phyloP scores from a whole-genome alignment of 345 rosid species.

The Hevea brasiliensis region DNA sequence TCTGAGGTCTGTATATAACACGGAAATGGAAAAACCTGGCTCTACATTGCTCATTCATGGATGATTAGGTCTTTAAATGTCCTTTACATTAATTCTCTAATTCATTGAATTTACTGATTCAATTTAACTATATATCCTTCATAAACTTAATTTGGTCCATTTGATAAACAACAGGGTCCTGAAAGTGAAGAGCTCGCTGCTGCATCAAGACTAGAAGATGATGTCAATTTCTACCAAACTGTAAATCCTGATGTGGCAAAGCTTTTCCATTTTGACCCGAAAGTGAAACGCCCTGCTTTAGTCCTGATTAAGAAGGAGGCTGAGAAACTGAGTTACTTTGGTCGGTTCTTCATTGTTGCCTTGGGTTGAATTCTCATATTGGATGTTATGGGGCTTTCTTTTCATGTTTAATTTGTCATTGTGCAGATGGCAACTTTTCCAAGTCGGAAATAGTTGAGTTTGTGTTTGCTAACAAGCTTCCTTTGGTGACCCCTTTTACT shows the following conservation, averaged over 20 bases:
- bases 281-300: conserved; percentile 77
- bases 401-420: conserved; percentile 22
- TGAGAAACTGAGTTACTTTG: conserved; percentile 73
- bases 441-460: conserved; percentile 67
- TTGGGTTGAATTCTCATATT: conserved; percentile 5
- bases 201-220: conserved; percentile 89
- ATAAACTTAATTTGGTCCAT: not conserved
- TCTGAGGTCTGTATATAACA: not conserved
- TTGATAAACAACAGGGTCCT: conserved; percentile 48
- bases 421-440: conserved; percentile 80
- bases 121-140: not conserved
- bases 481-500: conserved; percentile 76
- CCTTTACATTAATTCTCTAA: not conserved
- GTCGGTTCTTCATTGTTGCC: conserved; percentile 42
- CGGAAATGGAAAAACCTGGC: not conserved
- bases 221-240: conserved; percentile 88
- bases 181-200: conserved; percentile 83
- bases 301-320: conserved; percentile 81
- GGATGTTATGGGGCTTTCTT: not conserved
- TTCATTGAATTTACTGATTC: not conserved
- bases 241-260: conserved; percentile 84
- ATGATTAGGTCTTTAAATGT: not conserved
- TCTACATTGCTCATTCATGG: conserved; percentile 2
- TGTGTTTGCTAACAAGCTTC: conserved; percentile 79
- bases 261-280: conserved; percentile 79